Conservation (phyloP, 257 asterid genomes). For the Nicotiana sylvestris region DNA sequence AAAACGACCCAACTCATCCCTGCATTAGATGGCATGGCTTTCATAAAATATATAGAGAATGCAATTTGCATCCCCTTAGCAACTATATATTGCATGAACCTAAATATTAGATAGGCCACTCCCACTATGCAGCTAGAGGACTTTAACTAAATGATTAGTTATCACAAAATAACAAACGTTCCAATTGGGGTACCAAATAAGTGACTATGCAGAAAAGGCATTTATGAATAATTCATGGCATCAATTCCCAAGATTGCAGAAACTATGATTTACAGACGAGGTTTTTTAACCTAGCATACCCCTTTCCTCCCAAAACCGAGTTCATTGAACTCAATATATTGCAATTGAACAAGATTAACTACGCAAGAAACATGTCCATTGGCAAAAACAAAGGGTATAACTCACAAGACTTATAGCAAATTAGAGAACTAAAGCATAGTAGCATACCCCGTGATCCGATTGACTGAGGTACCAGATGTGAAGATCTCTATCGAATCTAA, state of each 20-base stretch:
- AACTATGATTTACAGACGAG: background rate
- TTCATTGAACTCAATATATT: background rate
- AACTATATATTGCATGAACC: background rate
- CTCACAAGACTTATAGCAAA: background rate
- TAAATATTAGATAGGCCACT: background rate
- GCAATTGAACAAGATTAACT: background rate
- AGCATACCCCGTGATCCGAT: slow-evolving; percentile 83
- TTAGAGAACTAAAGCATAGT: slow-evolving; percentile 20
- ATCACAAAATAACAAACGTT: background rate
- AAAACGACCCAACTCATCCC: slow-evolving; percentile 91
- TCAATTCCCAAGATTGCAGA: background rate
- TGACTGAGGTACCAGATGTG: slow-evolving; percentile 50
- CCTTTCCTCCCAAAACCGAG: background rate
- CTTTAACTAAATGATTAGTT: background rate
- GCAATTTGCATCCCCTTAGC: background rate
- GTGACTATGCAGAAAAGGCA: background rate
- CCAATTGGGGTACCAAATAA: background rate
- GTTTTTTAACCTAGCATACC: background rate
- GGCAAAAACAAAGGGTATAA: background rate
- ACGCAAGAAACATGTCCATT: background rate
- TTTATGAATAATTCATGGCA: background rate
- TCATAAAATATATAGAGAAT: background rate
- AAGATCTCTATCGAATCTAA: slow-evolving; percentile 74
- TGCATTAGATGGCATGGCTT: slow-evolving; percentile 21
- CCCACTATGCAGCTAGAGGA: background rate